These are phyloP conservation scores for Candida anutae DNA, from an alignment of 1,139 yeast genomes.

Conservation along the genomic window DNA sequence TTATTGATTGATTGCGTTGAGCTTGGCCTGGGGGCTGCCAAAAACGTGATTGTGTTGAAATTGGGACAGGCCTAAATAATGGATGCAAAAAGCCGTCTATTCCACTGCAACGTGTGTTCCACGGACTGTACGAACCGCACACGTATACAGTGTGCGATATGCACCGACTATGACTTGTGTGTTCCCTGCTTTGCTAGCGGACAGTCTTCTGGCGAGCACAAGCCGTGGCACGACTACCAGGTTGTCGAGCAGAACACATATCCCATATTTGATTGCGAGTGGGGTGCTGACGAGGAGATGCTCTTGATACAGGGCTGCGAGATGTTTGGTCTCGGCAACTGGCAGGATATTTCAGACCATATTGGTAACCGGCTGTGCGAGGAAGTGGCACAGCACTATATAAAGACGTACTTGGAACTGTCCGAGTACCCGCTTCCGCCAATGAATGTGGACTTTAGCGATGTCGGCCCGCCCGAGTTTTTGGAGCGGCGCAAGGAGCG, in stretches of 20 bases:
- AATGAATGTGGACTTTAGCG: slow-evolving; percentile 58
- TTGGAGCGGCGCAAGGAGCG: slow-evolving; percentile 61
- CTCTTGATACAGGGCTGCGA: slow-evolving; percentile 87
- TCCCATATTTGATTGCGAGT: slow-evolving; percentile 80
- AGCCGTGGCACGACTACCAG: slow-evolving; percentile 90
- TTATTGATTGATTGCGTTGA: neutral
- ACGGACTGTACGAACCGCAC: slow-evolving; percentile 91
- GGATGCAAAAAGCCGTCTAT: slow-evolving; percentile 37
- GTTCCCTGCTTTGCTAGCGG: slow-evolving; percentile 95
- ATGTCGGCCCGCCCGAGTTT: slow-evolving; percentile 62
- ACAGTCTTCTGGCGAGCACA: slow-evolving; percentile 69
- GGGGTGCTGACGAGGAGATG: slow-evolving; percentile 99
- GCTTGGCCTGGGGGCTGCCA: no score
- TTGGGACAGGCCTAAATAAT: no score
- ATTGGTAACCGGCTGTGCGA: slow-evolving; percentile 89
- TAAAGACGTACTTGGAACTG: slow-evolving; percentile 59
- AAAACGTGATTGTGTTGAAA: no score
- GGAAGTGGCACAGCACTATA: slow-evolving; percentile 82
- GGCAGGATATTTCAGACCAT: slow-evolving; percentile 96
- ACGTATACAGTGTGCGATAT: slow-evolving; percentile 83
- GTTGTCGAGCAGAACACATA: slow-evolving; percentile 92
- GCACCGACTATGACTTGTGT: slow-evolving; percentile 90
- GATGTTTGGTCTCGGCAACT: slow-evolving; percentile 85
- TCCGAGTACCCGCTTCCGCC: slow-evolving; percentile 76
- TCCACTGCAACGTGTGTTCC: slow-evolving; percentile 93